Evolutionary conservation across 108 stramenopile species (phyloP).

Genomic region (Cyclostephanos tholiformis): DNA sequence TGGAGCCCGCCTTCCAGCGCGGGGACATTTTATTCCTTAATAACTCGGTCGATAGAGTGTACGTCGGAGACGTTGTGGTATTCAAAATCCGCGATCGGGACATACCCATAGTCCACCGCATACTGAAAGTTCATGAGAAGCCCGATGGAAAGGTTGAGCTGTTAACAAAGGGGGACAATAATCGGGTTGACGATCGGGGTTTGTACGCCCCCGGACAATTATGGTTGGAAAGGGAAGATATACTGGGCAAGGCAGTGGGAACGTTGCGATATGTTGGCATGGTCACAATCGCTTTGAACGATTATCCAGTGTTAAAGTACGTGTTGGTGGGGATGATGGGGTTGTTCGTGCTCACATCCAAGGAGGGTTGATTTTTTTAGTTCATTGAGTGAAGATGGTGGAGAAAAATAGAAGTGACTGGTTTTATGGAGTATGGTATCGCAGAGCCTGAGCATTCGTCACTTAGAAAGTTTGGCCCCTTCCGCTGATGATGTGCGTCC

Average conservation of each 20-base stretch:
- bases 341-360: slow-evolving; percentile 97
- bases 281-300: slow-evolving; percentile 99
- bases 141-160: slow-evolving; percentile 87
- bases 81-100: slow-evolving; percentile 97
- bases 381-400: neutral
- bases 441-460: too few relatives aligned
- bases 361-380: slow-evolving; percentile 78
- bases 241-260: slow-evolving; percentile 95
- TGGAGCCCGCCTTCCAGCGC: too few relatives aligned
- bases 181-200: slow-evolving; percentile 98
- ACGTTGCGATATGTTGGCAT: slow-evolving; percentile 97
- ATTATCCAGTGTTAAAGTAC: slow-evolving; percentile 98
- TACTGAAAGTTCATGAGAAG: slow-evolving; percentile 95
- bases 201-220: slow-evolving; percentile 99
- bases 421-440: too few relatives aligned
- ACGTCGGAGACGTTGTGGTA: too few relatives aligned
- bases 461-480: too few relatives aligned
- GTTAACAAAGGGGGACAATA: slow-evolving; percentile 99
- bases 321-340: slow-evolving; percentile 98
- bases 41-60: too few relatives aligned
- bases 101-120: slow-evolving; percentile 99
- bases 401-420: too few relatives aligned
- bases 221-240: slow-evolving; percentile 98
- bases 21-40: too few relatives aligned
- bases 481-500: too few relatives aligned